Base-by-base conservation (phyloP, 176 grass and related monocot species). In the Dendrocalamus sinicus region DNA sequence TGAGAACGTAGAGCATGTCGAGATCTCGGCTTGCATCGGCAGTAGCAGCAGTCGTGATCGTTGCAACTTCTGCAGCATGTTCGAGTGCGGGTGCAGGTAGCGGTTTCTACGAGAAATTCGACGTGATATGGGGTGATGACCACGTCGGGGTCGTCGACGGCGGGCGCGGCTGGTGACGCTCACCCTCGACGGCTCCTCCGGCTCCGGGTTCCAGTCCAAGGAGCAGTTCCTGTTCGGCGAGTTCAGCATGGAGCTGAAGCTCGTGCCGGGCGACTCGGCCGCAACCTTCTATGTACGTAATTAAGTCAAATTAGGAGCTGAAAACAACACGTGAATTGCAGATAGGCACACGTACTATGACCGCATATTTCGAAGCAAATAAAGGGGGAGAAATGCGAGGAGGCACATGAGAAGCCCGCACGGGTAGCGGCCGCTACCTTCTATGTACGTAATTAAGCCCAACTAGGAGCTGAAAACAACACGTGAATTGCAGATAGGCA, bases 191-290 rank as follows among this genome's bases (percentile, higher is more conserved):
- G 26, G 6, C 6, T 52, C 30, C 16, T 83, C 84, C n/a, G 92
- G 92, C 37, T 89, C 86, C 5, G 90, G 87, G 62, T 75, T 94
- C 54, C 53, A 40, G 70, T 92, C 92, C 77, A 81, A 46, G 66
- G 76, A 75, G 72, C 69, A 84, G 76, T 92, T 89, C 75, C 80
- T 88, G 32, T 92, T 88, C 59, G 92, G 89, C 9, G 64, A 76
- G 86, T 67, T 86, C 80, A 85, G 57, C 71, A 91, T 91, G 80
- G 45, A 78, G 70, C 89, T 89, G 39, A 94, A 89, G 64, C 92
- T 94, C 72, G 83, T 89, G 12, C 43, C 67, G 0, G 92, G 92
- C 12, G 88, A 91, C 76, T 92, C 89, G 7, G 72, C 87, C 12
- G 77, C 92, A 5, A 89, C 89, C 14, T 91, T 89, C 58, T 93